phyloP scores from a whole-genome alignment of 1,139 yeast genomes.

The Meyerozyma athensensis region DNA sequence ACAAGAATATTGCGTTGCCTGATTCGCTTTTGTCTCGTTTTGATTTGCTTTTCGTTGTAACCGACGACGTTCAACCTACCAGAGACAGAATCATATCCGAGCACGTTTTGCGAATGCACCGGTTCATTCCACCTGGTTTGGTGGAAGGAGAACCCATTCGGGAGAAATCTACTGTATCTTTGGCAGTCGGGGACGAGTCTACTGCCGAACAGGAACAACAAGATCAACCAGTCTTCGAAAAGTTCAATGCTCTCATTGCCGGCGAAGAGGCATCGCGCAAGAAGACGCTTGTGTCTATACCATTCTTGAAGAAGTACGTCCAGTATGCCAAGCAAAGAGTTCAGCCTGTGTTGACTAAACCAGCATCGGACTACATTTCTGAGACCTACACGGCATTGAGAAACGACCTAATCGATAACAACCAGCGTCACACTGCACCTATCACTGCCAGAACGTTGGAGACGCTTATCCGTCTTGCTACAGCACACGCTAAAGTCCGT shows the following conservation, averaged over 20 bases:
- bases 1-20: slow-evolving; percentile 92
- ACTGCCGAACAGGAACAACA: slow-evolving; percentile 44
- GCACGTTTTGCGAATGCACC: slow-evolving; percentile 91
- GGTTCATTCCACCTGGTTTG: slow-evolving; percentile 83
- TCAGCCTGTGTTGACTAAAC: slow-evolving; percentile 72
- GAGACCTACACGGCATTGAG: slow-evolving; percentile 75
- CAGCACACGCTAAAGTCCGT: slow-evolving; percentile 96
- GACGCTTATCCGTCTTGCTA: slow-evolving; percentile 88
- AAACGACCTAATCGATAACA: slow-evolving; percentile 69
- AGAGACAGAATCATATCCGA: slow-evolving; percentile 87
- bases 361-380: slow-evolving; percentile 80
- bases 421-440: slow-evolving; percentile 84
- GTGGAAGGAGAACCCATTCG: slow-evolving; percentile 94
- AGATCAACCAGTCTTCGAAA: slow-evolving; percentile 67
- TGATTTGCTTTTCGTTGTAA: slow-evolving; percentile 90
- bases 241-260: slow-evolving; percentile 74
- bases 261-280: slow-evolving; percentile 50
- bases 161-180: slow-evolving; percentile 62
- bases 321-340: slow-evolving; percentile 92
- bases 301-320: slow-evolving; percentile 85
- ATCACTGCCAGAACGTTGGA: slow-evolving; percentile 97
- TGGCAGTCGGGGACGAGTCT: slow-evolving; percentile 75
- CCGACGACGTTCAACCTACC: slow-evolving; percentile 86
- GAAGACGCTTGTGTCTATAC: slow-evolving; percentile 64
- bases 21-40: slow-evolving; percentile 96